Base-by-base conservation (phyloP, 306 rosid genomes). In the Ormosia emarginata region DNA sequence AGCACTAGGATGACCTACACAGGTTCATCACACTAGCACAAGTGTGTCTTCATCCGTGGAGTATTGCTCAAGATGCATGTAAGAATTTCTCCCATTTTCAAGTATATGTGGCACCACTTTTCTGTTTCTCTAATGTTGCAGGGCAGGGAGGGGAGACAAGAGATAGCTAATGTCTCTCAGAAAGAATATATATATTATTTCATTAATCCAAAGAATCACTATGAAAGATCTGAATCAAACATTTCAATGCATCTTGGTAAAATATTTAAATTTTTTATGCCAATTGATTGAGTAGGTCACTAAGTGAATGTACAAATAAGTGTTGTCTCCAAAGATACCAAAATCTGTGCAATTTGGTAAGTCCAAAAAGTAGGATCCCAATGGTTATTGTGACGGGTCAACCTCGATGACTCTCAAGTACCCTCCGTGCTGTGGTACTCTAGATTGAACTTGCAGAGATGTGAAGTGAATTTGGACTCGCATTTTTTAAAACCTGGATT, bases 271-370 rank as follows among this genome's bases (percentile, higher is more conserved):
- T 79, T 56, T 69, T 50, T 80, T 67, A 64, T 63, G 49, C 74
- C 74, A 53, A 75, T 34, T 52, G 72, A 66, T 81, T 66, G 79
- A 82, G 68, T 65, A 65, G 39, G 83, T 73, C 40, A 67, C 79
- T 29, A 75, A 66, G 73, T 43, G 65, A 78, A 86, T 75, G 86
- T 89, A 86, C 85, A 87, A 61, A 68, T 11, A 33, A 73, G 80
- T 66, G 68, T 43, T 57, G 33, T 41, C 37, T 15, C 78, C 74
- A 69, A 81, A 50, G 84, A 81, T 71, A 74, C 74, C 86, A 79
- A 88, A 81, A 83, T 44, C 67, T 70, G 52, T 78, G 79, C 80
- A 81, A 37, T 74, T 64, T 76, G 36, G 63, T 71, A 53, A 49
- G 59, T 83, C 79, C 33, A 46, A 67, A 74, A 77, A 74, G 17